A percentile compares a stretch with the other conserved stretches of the same genome.
Conservation (phyloP, 2,329 filamentous ascomycete species). For the Aphanocladium album region DNA sequence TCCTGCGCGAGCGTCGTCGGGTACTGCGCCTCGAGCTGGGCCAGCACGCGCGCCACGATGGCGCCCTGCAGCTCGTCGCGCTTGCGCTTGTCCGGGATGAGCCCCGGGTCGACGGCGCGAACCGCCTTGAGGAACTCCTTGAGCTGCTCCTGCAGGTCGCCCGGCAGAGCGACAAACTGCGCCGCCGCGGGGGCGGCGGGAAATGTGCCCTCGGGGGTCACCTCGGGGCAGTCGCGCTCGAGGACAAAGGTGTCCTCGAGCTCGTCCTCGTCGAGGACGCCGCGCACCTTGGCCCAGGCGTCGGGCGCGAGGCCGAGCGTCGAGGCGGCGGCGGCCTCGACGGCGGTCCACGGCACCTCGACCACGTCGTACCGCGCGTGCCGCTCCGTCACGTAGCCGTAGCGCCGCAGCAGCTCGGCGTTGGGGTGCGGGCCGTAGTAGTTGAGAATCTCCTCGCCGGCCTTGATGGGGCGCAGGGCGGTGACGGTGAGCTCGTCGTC, state of each 20-base stretch:
- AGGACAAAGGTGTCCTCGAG: slow-evolving; percentile 72
- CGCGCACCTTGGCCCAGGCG: slow-evolving; percentile 36
- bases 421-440: slow-evolving; percentile 84
- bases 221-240: slow-evolving; percentile 49
- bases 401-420: slow-evolving; percentile 75
- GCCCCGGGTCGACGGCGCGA: slow-evolving; percentile 37
- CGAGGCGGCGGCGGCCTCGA: slow-evolving; percentile 42
- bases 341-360: slow-evolving; percentile 62
- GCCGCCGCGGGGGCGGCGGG: slow-evolving; percentile 40
- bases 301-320: slow-evolving; percentile 33
- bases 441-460: slow-evolving; percentile 76
- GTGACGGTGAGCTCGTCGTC: slow-evolving; percentile 62
- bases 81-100: slow-evolving; percentile 44
- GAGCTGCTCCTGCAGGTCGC: slow-evolving; percentile 47
- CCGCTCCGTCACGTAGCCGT: slow-evolving; percentile 78
- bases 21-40: slow-evolving; percentile 37
- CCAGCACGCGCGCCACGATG: slow-evolving; percentile 35
- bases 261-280: slow-evolving; percentile 56
- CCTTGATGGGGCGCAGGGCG: slow-evolving; percentile 60
- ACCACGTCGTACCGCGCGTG: slow-evolving; percentile 78
- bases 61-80: slow-evolving; percentile 42
- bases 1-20: slow-evolving; percentile 38
- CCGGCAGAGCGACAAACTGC: not conserved
- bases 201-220: slow-evolving; percentile 44
- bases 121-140: slow-evolving; percentile 45